These are phyloP conservation scores for Wickerhamomyces ciferrii DNA, from an alignment of 805 yeast species.

Conservation along the genomic window DNA sequence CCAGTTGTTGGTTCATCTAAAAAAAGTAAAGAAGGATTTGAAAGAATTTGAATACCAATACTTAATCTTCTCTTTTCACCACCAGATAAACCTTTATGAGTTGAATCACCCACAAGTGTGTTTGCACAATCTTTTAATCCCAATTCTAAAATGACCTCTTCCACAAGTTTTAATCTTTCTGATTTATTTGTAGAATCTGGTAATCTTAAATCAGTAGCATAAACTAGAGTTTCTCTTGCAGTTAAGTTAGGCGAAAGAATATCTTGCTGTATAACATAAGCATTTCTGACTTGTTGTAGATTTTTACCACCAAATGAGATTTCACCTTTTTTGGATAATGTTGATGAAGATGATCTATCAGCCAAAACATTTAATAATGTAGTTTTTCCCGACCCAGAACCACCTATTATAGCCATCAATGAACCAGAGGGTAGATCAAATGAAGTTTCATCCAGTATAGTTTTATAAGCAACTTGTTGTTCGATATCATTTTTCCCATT, in stretches of 20 bases:
- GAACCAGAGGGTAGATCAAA: conserved; percentile 56
- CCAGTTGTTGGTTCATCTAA: conserved; percentile 91
- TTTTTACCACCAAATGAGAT: conserved; percentile 22
- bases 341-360: conserved; percentile 33
- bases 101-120: conserved; percentile 49
- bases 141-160: conserved; percentile 55
- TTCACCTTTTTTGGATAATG: conserved; percentile 37
- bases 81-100: conserved; percentile 58
- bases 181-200: conserved; percentile 35
- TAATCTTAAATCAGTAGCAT: conserved; percentile 67
- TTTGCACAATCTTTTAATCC: conserved; percentile 62
- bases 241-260: conserved; percentile 66
- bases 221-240: conserved; percentile 61
- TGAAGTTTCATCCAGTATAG: conserved; percentile 45
- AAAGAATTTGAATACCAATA: conserved; percentile 70
- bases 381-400: conserved; percentile 86
- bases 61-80: conserved; percentile 80
- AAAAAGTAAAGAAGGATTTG: conserved; percentile 72
- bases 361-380: conserved; percentile 68
- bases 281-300: conserved; percentile 22
- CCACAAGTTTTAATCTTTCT: conserved; percentile 46
- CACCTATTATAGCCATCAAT: conserved; percentile 78
- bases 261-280: conserved; percentile 78
- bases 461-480: conserved; percentile 14
- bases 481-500: neutral